These are phyloP conservation scores for Oxytropis ochrocephala DNA, from an alignment of 306 rosid species.

Conservation along the genomic window DNA sequence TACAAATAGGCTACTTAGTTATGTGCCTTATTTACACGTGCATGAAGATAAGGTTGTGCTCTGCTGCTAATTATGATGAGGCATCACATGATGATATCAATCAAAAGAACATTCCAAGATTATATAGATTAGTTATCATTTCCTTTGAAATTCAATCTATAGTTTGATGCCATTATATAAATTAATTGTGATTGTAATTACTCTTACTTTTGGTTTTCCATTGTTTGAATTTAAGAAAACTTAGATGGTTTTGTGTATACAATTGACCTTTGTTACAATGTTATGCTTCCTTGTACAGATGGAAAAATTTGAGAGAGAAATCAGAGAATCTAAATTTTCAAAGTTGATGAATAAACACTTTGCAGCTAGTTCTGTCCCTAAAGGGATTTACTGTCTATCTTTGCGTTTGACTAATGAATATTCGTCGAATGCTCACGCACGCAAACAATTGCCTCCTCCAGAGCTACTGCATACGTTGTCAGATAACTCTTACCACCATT, in stretches of 20 bases:
- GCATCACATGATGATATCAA: no score
- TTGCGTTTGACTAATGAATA: constrained; percentile 98
- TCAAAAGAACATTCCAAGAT: no score
- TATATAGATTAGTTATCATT: no score
- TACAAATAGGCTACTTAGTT: no score
- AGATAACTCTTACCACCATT: constrained; percentile 85
- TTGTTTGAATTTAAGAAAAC: background rate
- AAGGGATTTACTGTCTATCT: constrained; percentile 90
- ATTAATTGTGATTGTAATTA: background rate
- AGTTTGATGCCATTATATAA: background rate
- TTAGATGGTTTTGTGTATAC: background rate
- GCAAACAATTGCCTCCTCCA: constrained; percentile 92
- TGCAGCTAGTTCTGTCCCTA: constrained; percentile 94
- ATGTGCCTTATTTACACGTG: no score
- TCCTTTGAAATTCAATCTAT: background rate
- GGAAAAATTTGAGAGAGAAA: constrained; percentile 89
- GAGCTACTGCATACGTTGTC: constrained; percentile 85
- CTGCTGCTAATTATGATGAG: no score
- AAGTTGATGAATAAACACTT: constrained; percentile 95
- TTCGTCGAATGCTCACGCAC: constrained; percentile 96
- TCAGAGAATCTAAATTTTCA: constrained; percentile 72
- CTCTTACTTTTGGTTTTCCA: background rate
- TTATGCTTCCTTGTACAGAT: constrained; percentile 45
- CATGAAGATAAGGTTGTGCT: no score
- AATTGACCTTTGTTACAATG: constrained; percentile 11